These are phyloP conservation scores for Russula griseocarnosa DNA, from an alignment of 768 basidiomycete genomes.

Conservation along the genomic window DNA sequence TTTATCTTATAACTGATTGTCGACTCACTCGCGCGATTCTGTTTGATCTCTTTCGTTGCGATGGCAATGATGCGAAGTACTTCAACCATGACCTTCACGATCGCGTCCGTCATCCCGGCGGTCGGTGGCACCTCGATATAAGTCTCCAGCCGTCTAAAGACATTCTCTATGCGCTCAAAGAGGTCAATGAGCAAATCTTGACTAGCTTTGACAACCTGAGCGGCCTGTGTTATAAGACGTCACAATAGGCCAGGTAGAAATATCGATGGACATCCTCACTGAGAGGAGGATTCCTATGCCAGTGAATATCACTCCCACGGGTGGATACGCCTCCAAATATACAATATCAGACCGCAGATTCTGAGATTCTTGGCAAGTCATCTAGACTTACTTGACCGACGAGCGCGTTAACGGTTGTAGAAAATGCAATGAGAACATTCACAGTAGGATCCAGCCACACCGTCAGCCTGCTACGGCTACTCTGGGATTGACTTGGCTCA, in stretches of 20 bases:
- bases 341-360: background rate
- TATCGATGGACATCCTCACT: background rate
- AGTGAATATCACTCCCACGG: background rate
- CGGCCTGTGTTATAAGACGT: background rate
- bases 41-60: background rate
- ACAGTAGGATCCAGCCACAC: background rate
- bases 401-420: background rate
- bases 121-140: background rate
- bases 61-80: background rate
- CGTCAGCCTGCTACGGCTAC: background rate
- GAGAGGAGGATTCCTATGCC: background rate
- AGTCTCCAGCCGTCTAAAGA: background rate
- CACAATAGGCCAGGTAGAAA: background rate
- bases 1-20: too few species aligned
- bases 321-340: background rate
- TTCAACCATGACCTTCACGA: background rate
- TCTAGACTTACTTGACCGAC: background rate
- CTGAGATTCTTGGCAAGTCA: background rate
- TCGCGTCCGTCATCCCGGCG: background rate
- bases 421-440: background rate
- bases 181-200: background rate
- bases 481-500: background rate
- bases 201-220: background rate
- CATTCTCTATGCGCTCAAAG: background rate
- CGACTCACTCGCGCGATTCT: background rate